Conservation (phyloP, 345 rosid species). For the Gossypium turneri region DNA sequence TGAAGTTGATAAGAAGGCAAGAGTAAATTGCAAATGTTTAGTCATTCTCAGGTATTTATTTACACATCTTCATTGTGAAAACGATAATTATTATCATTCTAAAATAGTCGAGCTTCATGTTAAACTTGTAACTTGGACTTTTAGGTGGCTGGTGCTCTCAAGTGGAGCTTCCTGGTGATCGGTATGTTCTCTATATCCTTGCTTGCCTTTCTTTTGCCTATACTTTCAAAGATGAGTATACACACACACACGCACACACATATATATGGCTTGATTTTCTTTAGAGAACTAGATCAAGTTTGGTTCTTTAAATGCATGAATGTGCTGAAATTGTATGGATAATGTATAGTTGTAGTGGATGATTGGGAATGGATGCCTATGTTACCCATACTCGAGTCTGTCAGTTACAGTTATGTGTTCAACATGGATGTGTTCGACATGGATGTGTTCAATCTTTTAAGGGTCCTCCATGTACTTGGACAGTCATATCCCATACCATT, state of each 20-base stretch:
- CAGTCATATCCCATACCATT: background rate
- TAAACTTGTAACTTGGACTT: conserved; percentile 9
- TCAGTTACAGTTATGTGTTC: background rate
- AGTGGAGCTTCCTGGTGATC: conserved; percentile 7
- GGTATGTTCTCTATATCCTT: conserved; percentile 12
- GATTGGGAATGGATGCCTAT: background rate
- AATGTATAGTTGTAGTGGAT: background rate
- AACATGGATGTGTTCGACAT: background rate
- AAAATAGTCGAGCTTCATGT: background rate
- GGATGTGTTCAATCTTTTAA: background rate
- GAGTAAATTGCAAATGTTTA: conserved; percentile 16
- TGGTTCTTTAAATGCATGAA: background rate
- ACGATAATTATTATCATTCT: background rate
- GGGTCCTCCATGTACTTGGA: background rate
- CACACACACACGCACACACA: no score
- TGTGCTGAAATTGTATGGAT: background rate
- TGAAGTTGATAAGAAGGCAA: conserved; percentile 12
- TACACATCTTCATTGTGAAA: background rate
- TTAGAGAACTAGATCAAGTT: no score
- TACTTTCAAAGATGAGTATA: background rate
- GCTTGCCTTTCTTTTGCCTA: background rate
- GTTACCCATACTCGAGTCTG: background rate
- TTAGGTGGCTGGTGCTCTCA: conserved; percentile 18
- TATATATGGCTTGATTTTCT: no score
- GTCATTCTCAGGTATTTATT: conserved; percentile 20